phyloP scores from a whole-genome alignment of 345 rosid species.

The Euphorbia peplus region DNA sequence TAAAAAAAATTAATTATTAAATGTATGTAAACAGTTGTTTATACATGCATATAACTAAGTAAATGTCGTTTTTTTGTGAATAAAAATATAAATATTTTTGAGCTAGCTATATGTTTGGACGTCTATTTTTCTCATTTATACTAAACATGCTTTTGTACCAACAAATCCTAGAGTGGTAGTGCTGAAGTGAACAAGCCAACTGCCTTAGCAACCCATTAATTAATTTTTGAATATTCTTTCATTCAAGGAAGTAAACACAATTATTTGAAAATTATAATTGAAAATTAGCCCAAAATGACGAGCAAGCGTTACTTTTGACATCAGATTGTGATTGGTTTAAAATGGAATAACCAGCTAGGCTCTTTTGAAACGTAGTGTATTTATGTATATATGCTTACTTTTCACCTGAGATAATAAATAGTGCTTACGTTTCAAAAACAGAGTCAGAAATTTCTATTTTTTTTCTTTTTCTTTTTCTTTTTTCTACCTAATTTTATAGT shows the following conservation, averaged over 20 bases:
- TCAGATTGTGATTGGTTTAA: slow-evolving; percentile 42
- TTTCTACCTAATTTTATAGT: slow-evolving; percentile 10
- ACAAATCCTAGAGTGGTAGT: slow-evolving; percentile 27
- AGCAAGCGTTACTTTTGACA: slow-evolving; percentile 30
- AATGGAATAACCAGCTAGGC: slow-evolving; percentile 48
- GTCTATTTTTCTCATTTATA: neutral
- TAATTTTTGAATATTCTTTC: too few species aligned
- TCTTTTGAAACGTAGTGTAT: slow-evolving; percentile 18
- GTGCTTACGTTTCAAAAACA: slow-evolving; percentile 41
- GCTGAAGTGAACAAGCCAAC: slow-evolving; percentile 43
- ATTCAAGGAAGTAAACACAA: neutral
- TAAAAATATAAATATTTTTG: too few species aligned
- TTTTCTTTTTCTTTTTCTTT: slow-evolving; percentile 21
- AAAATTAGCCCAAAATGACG: slow-evolving; percentile 36
- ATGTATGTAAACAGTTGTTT: too few species aligned
- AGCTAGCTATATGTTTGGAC: neutral
- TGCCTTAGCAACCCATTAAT: slow-evolving; percentile 32
- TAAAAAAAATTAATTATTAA: too few species aligned
- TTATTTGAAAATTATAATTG: neutral
- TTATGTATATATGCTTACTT: slow-evolving; percentile 15
- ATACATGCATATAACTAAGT: too few species aligned
- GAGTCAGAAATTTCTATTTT: slow-evolving; percentile 36
- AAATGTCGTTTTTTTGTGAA: too few species aligned
- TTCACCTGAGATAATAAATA: slow-evolving; percentile 18
- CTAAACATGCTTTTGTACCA: neutral